phyloP scores from a whole-genome alignment of 257 asterid species.

The Cordia subcordata region DNA sequence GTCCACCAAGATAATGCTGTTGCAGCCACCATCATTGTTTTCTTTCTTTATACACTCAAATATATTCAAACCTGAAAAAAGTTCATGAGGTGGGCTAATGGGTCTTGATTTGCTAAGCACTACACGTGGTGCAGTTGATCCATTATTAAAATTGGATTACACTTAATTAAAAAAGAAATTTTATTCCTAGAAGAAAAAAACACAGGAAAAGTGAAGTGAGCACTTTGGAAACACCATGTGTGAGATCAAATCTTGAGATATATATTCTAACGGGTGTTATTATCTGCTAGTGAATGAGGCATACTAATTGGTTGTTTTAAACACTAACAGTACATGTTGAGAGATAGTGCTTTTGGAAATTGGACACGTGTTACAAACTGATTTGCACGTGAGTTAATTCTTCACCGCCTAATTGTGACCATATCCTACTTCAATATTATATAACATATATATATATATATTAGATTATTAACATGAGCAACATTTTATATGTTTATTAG shows the following conservation, averaged over 20 bases:
- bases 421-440: too few species aligned
- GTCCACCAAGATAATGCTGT: slow-evolving; percentile 25
- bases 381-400: too few species aligned
- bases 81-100: slow-evolving; percentile 15
- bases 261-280: too few species aligned
- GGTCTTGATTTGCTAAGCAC: slow-evolving; percentile 13
- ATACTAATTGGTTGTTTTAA: too few species aligned
- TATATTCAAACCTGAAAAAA: slow-evolving; percentile 17
- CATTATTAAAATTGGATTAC: neutral
- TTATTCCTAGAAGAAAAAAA: slow-evolving; percentile 1
- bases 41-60: slow-evolving; percentile 11
- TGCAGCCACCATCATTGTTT: slow-evolving; percentile 25
- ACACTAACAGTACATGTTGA: too few species aligned
- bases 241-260: neutral
- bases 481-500: too few species aligned
- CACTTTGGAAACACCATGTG: neutral
- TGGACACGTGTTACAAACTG: too few species aligned
- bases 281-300: neutral
- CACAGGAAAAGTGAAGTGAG: neutral
- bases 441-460: too few species aligned
- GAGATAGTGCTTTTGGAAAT: too few species aligned
- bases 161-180: neutral
- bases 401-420: too few species aligned
- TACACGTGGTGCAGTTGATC: slow-evolving; percentile 25
- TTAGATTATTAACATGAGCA: too few species aligned